Evolutionary conservation across 1,284 basidiomycete species (phyloP).

Genomic region (Meripilus lineatus): DNA sequence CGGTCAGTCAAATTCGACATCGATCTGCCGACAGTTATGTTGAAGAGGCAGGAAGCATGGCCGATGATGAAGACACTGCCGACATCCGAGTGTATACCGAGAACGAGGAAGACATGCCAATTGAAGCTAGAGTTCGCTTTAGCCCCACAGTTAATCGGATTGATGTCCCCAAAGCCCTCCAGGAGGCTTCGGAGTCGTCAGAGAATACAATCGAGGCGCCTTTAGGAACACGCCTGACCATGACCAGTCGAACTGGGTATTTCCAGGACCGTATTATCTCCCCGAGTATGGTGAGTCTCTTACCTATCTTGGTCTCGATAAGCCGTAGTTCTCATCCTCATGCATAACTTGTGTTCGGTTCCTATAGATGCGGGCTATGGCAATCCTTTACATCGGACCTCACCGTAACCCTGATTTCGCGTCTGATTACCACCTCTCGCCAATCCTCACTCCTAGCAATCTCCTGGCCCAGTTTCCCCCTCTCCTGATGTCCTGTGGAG

Average conservation of each 20-base stretch:
- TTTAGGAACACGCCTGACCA: constrained; percentile 64
- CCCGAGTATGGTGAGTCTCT: constrained; percentile 87
- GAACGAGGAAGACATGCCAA: constrained; percentile 56
- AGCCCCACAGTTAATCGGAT: constrained; percentile 20
- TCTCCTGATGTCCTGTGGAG: constrained; percentile 87
- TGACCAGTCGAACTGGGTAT: constrained; percentile 94
- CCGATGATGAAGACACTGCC: constrained; percentile 46
- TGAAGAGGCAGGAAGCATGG: constrained; percentile 31
- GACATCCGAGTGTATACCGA: constrained; percentile 29
- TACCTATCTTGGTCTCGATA: constrained; percentile 4
- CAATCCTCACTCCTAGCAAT: constrained; percentile 81
- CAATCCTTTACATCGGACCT: constrained; percentile 94
- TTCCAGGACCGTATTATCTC: constrained; percentile 91
- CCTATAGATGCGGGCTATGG: constrained; percentile 98
- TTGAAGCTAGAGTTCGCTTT: constrained; percentile 56
- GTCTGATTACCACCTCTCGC: constrained; percentile 93
- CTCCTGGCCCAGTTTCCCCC: constrained; percentile 92
- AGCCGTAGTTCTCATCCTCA: neutral
- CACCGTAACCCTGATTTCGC: constrained; percentile 89
- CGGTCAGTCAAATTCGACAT: constrained; percentile 2
- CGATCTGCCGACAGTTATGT: neutral
- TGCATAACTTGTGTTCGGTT: neutral
- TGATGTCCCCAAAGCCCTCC: constrained; percentile 7
- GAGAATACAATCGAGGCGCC: constrained; percentile 17
- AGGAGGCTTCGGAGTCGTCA: constrained; percentile 12